These are phyloP conservation scores for Globisporangium takayamanum DNA, from an alignment of 352 stramenopile species.

Conservation along the genomic window DNA sequence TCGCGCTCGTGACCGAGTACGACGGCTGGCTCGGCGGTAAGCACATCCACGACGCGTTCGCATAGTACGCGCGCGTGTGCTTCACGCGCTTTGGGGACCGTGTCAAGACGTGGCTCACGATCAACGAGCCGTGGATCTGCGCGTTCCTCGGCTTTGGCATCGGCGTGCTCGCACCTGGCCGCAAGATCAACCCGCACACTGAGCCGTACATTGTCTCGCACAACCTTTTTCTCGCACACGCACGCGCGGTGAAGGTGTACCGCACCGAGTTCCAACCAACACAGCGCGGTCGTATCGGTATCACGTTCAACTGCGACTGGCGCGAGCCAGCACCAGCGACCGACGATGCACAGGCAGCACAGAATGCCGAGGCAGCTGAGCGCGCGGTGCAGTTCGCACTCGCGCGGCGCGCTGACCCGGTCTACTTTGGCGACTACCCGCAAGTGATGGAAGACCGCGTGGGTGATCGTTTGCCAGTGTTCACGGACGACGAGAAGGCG, in stretches of 20 bases:
- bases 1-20: slow-evolving; percentile 76
- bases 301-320: slow-evolving; percentile 90
- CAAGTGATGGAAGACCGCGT: slow-evolving; percentile 82
- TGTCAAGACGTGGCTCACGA: slow-evolving; percentile 91
- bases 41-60: slow-evolving; percentile 59
- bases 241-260: slow-evolving; percentile 78
- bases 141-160: slow-evolving; percentile 81
- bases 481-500: slow-evolving; percentile 80
- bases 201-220: slow-evolving; percentile 86
- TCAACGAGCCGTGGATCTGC: slow-evolving; percentile 91
- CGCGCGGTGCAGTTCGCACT: slow-evolving; percentile 84
- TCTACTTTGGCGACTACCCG: slow-evolving; percentile 91
- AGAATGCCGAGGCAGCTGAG: slow-evolving; percentile 56
- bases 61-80: slow-evolving; percentile 82
- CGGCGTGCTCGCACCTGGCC: slow-evolving; percentile 82
- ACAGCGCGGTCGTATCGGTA: slow-evolving; percentile 83
- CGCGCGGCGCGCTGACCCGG: slow-evolving; percentile 89
- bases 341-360: slow-evolving; percentile 31
- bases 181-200: slow-evolving; percentile 29
- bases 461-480: slow-evolving; percentile 77
- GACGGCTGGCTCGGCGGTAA: slow-evolving; percentile 50
- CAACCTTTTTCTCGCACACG: slow-evolving; percentile 88
- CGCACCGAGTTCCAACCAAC: slow-evolving; percentile 60
- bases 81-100: slow-evolving; percentile 89
- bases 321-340: slow-evolving; percentile 53